Evolutionary conservation across 176 grass and related monocot species (phyloP), one percentile per base, ranked within the genome.

Genomic region (Puccinellia tenuiflora): DNA sequence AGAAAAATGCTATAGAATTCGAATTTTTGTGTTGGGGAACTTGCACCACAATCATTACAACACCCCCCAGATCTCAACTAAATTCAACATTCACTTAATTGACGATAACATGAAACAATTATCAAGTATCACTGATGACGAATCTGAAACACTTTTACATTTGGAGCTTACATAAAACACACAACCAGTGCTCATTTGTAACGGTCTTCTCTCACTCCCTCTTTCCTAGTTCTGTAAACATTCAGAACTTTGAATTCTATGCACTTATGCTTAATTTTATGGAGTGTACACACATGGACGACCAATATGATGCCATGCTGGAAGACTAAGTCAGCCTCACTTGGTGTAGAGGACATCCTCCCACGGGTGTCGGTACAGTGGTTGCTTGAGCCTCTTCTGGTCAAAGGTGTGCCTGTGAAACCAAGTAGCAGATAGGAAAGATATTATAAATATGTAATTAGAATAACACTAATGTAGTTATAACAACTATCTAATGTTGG

Each of bases 271-370:
- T 88, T 21, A 39, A 79, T 53, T 74, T 86, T 79, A 83, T 83
- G 43, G 59, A 47, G 79, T 75, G 84, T 79, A 79, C 75, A 85
- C 38, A 73, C 28, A 83, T 79, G 35, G 38, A 75, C 48, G 18
- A 57, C 66, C 46, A 71, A 62, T 54, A 79, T 30, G 62, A 65
- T 25, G 13, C 12, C 16, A 12, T 79, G 56, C 45, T 53, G 56
- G 80, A 83, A 85, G 62, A 89, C 85, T 43, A 75, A 21, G 21
- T 24, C 21, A 18, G 51, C 78, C 82, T 99, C 87, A 99, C 70
- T 99, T 96, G 91, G 96, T 96, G 89, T 99, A 99, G 26, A 99
- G 89, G 68, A 99, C 96, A 81, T 99, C 96, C 76, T 99, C 96
- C 96, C 96, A 99, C 13, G 96, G 93, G 68, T 99, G 93, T 26